Conservation (phyloP, 352 stramenopile genomes). For the Phytophthora syringae region DNA sequence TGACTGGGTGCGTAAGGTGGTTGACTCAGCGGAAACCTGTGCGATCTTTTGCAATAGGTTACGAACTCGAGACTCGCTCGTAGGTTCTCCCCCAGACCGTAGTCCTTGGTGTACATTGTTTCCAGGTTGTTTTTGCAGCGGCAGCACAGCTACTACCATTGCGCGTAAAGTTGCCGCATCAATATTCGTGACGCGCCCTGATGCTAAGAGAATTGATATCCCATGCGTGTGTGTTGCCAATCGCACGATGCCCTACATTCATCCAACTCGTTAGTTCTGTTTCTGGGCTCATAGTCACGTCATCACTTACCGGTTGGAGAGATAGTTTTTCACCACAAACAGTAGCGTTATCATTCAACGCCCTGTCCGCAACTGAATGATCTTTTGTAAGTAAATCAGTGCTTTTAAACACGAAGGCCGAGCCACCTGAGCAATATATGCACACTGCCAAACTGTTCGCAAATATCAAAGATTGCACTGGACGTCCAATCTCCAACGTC, state of each 20-base stretch:
- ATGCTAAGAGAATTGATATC: slow-evolving; percentile 45
- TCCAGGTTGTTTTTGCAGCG: slow-evolving; percentile 7
- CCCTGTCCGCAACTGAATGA: not conserved
- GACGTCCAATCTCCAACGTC: slow-evolving; percentile 20
- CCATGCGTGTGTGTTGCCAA: slow-evolving; percentile 27
- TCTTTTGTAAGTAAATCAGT: slow-evolving; percentile 15
- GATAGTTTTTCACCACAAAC: slow-evolving; percentile 34
- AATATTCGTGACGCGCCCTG: slow-evolving; percentile 43
- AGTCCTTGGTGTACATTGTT: not conserved
- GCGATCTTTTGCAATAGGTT: slow-evolving; percentile 48
- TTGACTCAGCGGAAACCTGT: slow-evolving; percentile 42
- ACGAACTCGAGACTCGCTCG: slow-evolving; percentile 39
- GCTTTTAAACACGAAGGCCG: slow-evolving; percentile 29
- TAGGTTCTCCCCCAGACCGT: slow-evolving; percentile 3
- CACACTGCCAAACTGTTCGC: slow-evolving; percentile 33
- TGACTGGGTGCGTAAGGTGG: slow-evolving; percentile 36
- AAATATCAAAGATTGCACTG: slow-evolving; percentile 40
- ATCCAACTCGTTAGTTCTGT: slow-evolving; percentile 6
- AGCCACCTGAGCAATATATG: slow-evolving; percentile 41
- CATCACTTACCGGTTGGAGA: slow-evolving; percentile 34
- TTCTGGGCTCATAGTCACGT: not conserved
- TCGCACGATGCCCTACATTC: slow-evolving; percentile 37
- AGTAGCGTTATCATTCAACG: not conserved
- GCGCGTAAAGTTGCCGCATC: slow-evolving; percentile 15
- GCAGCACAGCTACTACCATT: slow-evolving; percentile 31